These are phyloP conservation scores for Exophiala viscosa DNA, from an alignment of 2,329 filamentous ascomycete genomes.

Conservation along the genomic window DNA sequence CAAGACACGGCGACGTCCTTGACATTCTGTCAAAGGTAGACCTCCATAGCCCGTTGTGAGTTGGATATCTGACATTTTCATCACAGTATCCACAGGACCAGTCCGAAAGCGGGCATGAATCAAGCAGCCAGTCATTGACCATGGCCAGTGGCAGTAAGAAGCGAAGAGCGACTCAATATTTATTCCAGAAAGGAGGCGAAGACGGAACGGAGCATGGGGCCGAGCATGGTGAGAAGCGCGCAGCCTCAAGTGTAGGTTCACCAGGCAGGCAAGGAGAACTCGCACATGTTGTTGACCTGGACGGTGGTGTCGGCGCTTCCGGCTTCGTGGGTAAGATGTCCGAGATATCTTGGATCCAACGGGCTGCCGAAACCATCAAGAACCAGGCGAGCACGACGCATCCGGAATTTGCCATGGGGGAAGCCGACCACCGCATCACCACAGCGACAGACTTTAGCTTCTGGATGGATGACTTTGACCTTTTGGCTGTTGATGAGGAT, in stretches of 20 bases:
- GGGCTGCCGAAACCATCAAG: constrained; percentile 9
- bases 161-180: not conserved
- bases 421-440: constrained; percentile 7
- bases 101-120: not conserved
- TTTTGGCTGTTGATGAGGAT: constrained; percentile 24
- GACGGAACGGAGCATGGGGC: not conserved
- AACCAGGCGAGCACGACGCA: not conserved
- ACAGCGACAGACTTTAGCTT: constrained; percentile 14
- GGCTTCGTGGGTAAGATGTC: constrained; percentile 25
- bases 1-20: constrained; percentile 15
- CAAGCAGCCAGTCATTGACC: constrained; percentile 9
- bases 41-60: not conserved
- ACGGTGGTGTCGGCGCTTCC: constrained; percentile 15
- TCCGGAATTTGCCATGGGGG: not conserved
- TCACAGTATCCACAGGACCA: constrained; percentile 11
- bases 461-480: constrained; percentile 23
- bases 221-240: constrained; percentile 5
- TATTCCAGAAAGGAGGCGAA: not conserved
- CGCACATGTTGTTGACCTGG: constrained; percentile 14
- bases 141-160: not conserved
- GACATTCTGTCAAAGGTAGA: constrained; percentile 19
- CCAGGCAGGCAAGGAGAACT: constrained; percentile 17
- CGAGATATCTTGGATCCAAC: constrained; percentile 26
- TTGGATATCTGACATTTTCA: not conserved
- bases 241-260: constrained; percentile 15